Evolutionary conservation across 2,329 filamentous ascomycete species (phyloP).

Genomic region (Botryosphaeria dothidea): DNA sequence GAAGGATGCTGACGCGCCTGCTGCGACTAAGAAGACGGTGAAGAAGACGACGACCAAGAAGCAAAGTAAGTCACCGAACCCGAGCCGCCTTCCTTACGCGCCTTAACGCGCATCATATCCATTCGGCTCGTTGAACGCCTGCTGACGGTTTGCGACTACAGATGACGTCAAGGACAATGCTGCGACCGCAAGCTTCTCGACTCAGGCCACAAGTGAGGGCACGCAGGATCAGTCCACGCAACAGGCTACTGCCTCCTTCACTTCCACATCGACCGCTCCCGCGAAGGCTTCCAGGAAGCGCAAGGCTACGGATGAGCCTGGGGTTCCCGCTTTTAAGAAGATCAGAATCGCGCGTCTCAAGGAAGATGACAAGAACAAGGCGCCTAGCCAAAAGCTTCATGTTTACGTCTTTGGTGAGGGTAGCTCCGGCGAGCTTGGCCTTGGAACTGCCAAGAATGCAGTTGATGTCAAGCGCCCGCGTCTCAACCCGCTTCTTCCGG

Average conservation of each 20-base stretch:
- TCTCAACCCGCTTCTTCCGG: constrained; percentile 61
- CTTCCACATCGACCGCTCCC: not conserved
- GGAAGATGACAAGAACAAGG: constrained; percentile 59
- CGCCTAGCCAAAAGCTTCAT: constrained; percentile 65
- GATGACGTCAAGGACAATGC: not conserved
- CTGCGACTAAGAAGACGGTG: not conserved
- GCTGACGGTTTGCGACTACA: constrained; percentile 12
- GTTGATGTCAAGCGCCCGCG: constrained; percentile 76
- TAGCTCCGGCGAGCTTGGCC: constrained; percentile 76
- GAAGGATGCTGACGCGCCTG: constrained; percentile 8
- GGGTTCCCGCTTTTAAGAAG: constrained; percentile 26
- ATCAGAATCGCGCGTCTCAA: constrained; percentile 25
- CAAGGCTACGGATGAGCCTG: constrained; percentile 25
- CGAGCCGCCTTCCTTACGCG: not conserved
- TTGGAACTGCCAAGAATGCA: constrained; percentile 66
- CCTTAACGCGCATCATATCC: not conserved
- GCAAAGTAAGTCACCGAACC: not conserved
- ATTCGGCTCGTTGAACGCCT: not conserved
- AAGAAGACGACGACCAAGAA: not conserved
- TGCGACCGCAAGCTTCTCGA: constrained; percentile 16
- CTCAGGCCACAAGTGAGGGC: constrained; percentile 10
- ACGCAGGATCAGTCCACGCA: constrained; percentile 32
- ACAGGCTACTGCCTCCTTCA: constrained; percentile 17
- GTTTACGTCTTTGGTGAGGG: constrained; percentile 82
- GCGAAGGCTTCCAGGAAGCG: constrained; percentile 24